Conservation (phyloP, 1,284 basidiomycete species). For the Agaricales sp. region DNA sequence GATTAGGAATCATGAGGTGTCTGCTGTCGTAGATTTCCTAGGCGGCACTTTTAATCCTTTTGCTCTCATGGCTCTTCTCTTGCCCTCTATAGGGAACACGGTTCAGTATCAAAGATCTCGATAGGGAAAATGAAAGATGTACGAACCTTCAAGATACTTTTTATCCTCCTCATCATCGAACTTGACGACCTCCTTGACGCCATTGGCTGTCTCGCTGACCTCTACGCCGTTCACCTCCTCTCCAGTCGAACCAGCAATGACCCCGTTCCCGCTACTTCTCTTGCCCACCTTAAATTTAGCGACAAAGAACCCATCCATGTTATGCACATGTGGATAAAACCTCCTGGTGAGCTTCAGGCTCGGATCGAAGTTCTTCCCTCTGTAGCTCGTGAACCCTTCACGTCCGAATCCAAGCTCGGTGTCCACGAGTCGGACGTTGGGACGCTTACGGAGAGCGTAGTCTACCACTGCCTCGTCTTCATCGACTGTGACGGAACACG, state of each 20-base stretch:
- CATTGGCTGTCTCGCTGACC: conserved; percentile 15
- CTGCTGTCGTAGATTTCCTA: conserved; percentile 21
- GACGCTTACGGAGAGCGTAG: conserved; percentile 94
- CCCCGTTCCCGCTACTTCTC: conserved; percentile 41
- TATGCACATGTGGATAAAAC: conserved; percentile 86
- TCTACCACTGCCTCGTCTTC: conserved; percentile 98
- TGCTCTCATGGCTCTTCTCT: conserved; percentile 62
- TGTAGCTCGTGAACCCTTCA: conserved; percentile 84
- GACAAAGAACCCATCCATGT: conserved; percentile 99
- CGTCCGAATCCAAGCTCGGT: conserved; percentile 91
- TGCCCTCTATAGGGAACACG: conserved; percentile 41
- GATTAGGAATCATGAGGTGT: conserved; percentile 3
- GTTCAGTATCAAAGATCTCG: conserved; percentile 5
- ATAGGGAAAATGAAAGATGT: conserved; percentile 10
- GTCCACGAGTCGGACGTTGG: conserved; percentile 91
- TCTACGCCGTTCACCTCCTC: not conserved
- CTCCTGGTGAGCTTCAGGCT: conserved; percentile 78
- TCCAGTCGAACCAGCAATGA: not conserved
- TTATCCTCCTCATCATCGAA: conserved; percentile 69
- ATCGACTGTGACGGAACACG: conserved; percentile 96
- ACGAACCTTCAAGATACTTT: conserved; percentile 58
- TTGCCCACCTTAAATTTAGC: conserved; percentile 95
- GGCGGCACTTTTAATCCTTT: conserved; percentile 61
- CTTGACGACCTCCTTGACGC: conserved; percentile 21
- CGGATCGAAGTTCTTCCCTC: conserved; percentile 83